Evolutionary conservation across 495 filamentous ascomycete genomes (phyloP).

Genomic region (Niebla homalea): DNA sequence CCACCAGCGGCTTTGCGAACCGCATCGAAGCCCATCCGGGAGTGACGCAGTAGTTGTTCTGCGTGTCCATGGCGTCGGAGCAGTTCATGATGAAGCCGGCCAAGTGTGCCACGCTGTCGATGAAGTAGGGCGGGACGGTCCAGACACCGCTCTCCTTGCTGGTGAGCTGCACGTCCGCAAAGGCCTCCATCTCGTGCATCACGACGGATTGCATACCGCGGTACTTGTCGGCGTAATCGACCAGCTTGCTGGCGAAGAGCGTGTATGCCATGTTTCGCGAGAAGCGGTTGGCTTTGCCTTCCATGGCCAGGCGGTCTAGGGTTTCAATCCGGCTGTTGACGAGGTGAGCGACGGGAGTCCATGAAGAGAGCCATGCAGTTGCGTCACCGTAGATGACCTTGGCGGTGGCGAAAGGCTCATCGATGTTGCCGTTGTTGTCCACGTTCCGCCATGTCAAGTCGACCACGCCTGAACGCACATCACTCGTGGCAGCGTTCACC

Average conservation of each 20-base stretch:
- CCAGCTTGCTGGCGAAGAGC: slow-evolving; percentile 42
- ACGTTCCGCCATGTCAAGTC: slow-evolving; percentile 30
- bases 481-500: slow-evolving; percentile 22
- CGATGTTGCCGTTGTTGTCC: slow-evolving; percentile 28
- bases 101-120: slow-evolving; percentile 37
- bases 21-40: slow-evolving; percentile 33
- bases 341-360: slow-evolving; percentile 34
- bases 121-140: slow-evolving; percentile 33
- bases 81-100: slow-evolving; percentile 43
- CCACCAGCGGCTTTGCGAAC: slow-evolving; percentile 15
- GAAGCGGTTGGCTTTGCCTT: slow-evolving; percentile 21
- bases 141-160: slow-evolving; percentile 23
- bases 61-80: slow-evolving; percentile 33
- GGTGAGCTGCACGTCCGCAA: slow-evolving; percentile 28
- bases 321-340: slow-evolving; percentile 32
- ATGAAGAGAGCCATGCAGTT: slow-evolving; percentile 23
- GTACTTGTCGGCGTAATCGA: slow-evolving; percentile 28
- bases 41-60: slow-evolving; percentile 31
- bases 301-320: slow-evolving; percentile 23
- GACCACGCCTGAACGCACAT: slow-evolving; percentile 22
- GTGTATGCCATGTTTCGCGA: slow-evolving; percentile 53
- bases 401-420: slow-evolving; percentile 36
- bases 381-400: slow-evolving; percentile 20
- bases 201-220: slow-evolving; percentile 28
- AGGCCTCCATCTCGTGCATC: slow-evolving; percentile 27